phyloP scores from a whole-genome alignment of 495 filamentous ascomycete genomes.

The Lentithecium fluviatile region DNA sequence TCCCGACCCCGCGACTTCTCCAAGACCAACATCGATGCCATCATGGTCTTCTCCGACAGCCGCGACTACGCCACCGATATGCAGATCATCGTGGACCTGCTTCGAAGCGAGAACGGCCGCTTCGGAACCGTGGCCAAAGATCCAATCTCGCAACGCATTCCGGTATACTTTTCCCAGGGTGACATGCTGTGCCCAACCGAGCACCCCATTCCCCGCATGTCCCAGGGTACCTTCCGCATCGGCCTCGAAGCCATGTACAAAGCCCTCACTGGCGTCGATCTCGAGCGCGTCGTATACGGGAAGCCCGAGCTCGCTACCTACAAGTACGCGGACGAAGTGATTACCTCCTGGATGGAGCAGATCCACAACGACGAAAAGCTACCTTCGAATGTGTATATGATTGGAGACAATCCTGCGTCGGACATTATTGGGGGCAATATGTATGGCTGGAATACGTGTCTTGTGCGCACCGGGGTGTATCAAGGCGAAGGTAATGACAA shows the following conservation, averaged over 20 bases:
- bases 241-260: constrained; percentile 77
- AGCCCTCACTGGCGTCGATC: constrained; percentile 66
- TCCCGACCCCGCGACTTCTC: constrained; percentile 63
- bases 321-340: constrained; percentile 77
- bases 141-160: constrained; percentile 65
- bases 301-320: constrained; percentile 79
- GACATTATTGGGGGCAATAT: constrained; percentile 79
- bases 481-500: constrained; percentile 49
- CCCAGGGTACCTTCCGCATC: constrained; percentile 74
- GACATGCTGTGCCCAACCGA: constrained; percentile 76
- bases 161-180: constrained; percentile 74
- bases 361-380: constrained; percentile 70
- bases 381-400: constrained; percentile 76
- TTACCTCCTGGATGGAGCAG: constrained; percentile 71
- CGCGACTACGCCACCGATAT: constrained; percentile 81
- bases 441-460: constrained; percentile 78
- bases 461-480: constrained; percentile 64
- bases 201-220: constrained; percentile 70
- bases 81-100: constrained; percentile 80
- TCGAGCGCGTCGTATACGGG: constrained; percentile 82
- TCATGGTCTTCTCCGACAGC: constrained; percentile 79
- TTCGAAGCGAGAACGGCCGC: constrained; percentile 71
- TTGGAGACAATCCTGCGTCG: constrained; percentile 76
- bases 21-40: constrained; percentile 73
- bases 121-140: constrained; percentile 66